A percentile compares a stretch with the other conserved stretches of the same genome.
These are phyloP conservation scores for Marsdenia floribunda DNA, from an alignment of 257 asterid genomes.

Conservation along the genomic window DNA sequence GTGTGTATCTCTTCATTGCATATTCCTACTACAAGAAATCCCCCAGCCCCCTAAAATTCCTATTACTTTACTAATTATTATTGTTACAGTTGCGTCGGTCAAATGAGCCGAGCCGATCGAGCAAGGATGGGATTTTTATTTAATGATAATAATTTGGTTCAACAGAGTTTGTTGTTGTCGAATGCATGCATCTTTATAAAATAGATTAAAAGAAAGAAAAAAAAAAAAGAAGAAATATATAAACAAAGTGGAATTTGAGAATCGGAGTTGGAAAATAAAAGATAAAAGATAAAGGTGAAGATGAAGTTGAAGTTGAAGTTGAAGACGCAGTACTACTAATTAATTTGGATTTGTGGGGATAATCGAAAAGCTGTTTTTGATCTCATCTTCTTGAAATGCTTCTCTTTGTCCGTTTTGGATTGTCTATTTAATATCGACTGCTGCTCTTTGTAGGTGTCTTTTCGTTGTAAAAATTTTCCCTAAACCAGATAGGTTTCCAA, in stretches of 20 bases:
- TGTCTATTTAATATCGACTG: not conserved
- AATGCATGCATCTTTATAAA: conserved; percentile 10
- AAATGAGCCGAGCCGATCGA: not conserved
- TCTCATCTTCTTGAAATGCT: conserved; percentile 15
- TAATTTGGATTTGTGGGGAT: conserved; percentile 3
- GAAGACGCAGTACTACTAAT: not conserved
- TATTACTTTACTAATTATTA: too few relatives aligned
- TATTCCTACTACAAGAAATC: not conserved
- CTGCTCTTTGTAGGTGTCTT: not conserved
- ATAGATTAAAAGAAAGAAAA: not conserved
- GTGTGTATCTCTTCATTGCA: not conserved
- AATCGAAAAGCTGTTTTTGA: conserved; percentile 3
- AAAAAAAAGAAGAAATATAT: too few relatives aligned
- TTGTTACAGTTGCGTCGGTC: not conserved
- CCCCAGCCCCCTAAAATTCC: too few relatives aligned
- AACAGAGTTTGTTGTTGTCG: conserved; percentile 4
- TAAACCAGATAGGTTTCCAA: not conserved
- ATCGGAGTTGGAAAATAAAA: not conserved
- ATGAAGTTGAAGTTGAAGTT: not conserved
- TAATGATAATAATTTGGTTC: conserved; percentile 11
- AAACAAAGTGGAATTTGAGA: not conserved
- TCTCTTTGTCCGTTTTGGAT: conserved; percentile 12
- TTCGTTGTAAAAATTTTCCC: not conserved
- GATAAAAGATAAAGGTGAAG: not conserved
- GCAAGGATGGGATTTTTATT: not conserved